Evolutionary conservation across 2,329 filamentous ascomycete genomes (phyloP), one percentile per base, ranked within the genome.

Genomic region (Exophiala dermatitidis): DNA sequence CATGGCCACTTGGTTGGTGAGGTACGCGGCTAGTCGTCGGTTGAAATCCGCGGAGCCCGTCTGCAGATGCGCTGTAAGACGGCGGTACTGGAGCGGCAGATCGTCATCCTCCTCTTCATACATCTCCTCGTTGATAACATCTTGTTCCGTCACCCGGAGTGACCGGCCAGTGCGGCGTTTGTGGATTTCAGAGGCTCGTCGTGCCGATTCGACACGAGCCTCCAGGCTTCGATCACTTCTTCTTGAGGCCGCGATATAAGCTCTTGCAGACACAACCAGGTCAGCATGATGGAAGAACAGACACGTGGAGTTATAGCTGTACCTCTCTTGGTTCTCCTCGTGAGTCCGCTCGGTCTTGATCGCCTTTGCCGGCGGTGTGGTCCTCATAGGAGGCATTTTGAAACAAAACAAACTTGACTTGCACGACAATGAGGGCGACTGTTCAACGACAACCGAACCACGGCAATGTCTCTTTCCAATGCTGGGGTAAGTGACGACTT

Each of bases 61-160:
- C 60, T 82, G 77, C 54, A 86, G 71, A 62, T 84, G 78, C 2
- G 80, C 76, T 9, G 80, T 81, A 32, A 88, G 72, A 9, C 81
- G 74, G 53, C 82, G 77, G 65, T 83, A 86, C 50, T 82, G 81
- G 56, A 81, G 77, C 1, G 85, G 83, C 28, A 88, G 67, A 52
- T 90, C 86, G 62, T 95, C 88, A 49, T 95, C 90, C 65, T 95
- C 88, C 69, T 95, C 90, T 65, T 95, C 90, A 66, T 96, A 96
- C 88, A 95, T 95, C 68, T 94, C 89, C 68, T 95, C 90, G 58
- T 88, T 90, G 62, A 86, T 75, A 8, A 95, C 90, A 70, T 93
- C 90, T 64, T 93, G 81, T 68, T 90, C 86, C 29, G 85, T 90
- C 53, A 96, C 86, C 62, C 84, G 83, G 55, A 96, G 77, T 1